Base-by-base conservation (phyloP, 805 yeast genomes). In the Blastobotrys robertii region DNA sequence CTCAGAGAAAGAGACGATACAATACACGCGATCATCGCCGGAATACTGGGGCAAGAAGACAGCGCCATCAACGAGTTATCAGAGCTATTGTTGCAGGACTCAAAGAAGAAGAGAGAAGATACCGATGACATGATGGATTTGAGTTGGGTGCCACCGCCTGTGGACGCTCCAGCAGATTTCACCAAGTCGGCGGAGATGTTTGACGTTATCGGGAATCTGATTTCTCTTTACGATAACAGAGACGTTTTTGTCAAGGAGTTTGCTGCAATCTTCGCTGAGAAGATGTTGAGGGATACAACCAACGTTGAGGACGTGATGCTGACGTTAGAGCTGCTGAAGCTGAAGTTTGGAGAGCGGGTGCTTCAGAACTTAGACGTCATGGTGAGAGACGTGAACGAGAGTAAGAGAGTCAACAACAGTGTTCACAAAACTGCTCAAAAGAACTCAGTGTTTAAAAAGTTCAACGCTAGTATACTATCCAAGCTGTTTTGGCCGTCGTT, bases 131-230 rank as follows among this genome's bases (percentile, higher is more conserved):
- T 66, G 39, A 50, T 65, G 8, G 78, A 73, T 49, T 54, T 77
- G 2, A 65, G 72, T 38, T 85, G 95, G 95, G 59, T 60, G 7
- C 95, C 95, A 0, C 94, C 84, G 51, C 95, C 95, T 0, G 72
- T 84, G 11, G 95, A 86, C 63, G 94, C 95, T 0, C 72, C 87
- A n/a, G 84, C 88, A 0, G 94, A 85, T 58, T 86, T 83, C 63
- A 72, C 74, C 37, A 74, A 76, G 46, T 69, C 71, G 37, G 25
- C 25, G 6, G 76, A 73, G 15, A 39, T 48, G 3, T 72, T 75
- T 34, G 94, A 84, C 54, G 72, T 79, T 4, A 77, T 86, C 15
- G 86, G 79, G 49, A 74, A 85, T 0, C 65, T 86, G 29, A 69
- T 83, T 2, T 76, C 88, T 1, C 74, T 86, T 1, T 82, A 77